Evolutionary conservation across 352 stramenopile genomes (phyloP), one percentile per base, ranked within the genome.

Genomic region (Thalassiosira mediterranea): DNA sequence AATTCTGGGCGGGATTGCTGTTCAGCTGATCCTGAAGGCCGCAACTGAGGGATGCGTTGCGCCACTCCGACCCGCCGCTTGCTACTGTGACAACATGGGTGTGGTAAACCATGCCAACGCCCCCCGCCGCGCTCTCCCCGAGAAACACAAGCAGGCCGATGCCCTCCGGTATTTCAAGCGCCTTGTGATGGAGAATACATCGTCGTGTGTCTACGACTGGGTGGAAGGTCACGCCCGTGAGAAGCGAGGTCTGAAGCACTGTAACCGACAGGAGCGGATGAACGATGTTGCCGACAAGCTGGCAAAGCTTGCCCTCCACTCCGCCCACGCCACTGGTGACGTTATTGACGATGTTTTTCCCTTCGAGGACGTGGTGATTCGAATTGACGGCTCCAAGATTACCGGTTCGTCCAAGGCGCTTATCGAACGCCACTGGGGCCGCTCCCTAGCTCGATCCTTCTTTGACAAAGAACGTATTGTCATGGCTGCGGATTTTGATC

Each of bases 131-230:
- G 13, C 23, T n/a, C 44, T 76, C 0, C 11, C 15, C 2, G 72
- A 76, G n/a, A 52, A 63, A 11, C 64, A 81, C 23, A 1, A 21
- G 13, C 72, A 76, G 31, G 49, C 57, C n/a, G 72, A 81, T 63
- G 19, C 7, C 34, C 34, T 42, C 13, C 34, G 34, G 34, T 13
- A 7, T 42, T 42, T 42, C 34, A 42, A 42, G 34, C 7, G 13
- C 7, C 34, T 42, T 13, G 13, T 42, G 7, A 7, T 7, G 7
- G 34, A 42, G 13, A 7, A 13, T 42, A 7, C 34, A 7, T 42
- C 7, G 7, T 7, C 34, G 7, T 42, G 7, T 42, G 7, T 7
- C 34, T 42, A 42, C 34, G 34, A 42, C 7, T 63, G 61, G 26
- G 72, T 81, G 0, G 29, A 54, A 3, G 44, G 38, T 13, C 73